Evolutionary conservation across 1,284 basidiomycete genomes (phyloP).

Genomic region (Hortiboletus rubellus): DNA sequence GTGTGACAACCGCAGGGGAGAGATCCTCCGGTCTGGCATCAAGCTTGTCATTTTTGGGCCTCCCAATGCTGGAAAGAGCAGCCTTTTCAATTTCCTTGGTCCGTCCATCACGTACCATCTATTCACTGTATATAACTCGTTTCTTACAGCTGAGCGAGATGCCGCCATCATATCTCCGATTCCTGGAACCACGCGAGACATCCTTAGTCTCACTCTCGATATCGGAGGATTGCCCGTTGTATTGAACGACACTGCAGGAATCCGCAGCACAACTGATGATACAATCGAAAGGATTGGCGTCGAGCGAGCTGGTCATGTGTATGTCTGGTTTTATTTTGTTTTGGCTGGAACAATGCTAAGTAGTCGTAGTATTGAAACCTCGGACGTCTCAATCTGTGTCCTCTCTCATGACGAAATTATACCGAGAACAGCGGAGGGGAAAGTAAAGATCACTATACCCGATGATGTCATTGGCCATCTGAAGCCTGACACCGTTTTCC

Average conservation of each 20-base stretch:
- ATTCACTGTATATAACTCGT: neutral
- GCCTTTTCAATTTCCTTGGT: constrained; percentile 81
- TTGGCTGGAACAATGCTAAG: constrained; percentile 3
- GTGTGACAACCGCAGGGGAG: constrained; percentile 70
- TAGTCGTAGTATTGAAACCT: constrained; percentile 53
- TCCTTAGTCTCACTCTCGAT: constrained; percentile 81
- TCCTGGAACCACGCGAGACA: constrained; percentile 86
- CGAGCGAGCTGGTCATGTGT: constrained; percentile 67
- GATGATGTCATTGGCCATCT: constrained; percentile 48
- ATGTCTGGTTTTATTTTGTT: constrained; percentile 29
- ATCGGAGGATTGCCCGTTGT: constrained; percentile 83
- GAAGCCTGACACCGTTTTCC: constrained; percentile 55
- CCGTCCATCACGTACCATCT: constrained; percentile 14
- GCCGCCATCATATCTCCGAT: constrained; percentile 86
- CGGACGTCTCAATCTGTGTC: constrained; percentile 78
- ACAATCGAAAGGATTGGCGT: constrained; percentile 83
- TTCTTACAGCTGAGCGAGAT: constrained; percentile 67
- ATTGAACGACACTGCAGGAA: constrained; percentile 82
- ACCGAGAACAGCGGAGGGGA: constrained; percentile 8
- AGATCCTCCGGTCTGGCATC: constrained; percentile 81
- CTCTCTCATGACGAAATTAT: constrained; percentile 62
- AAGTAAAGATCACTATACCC: constrained; percentile 43
- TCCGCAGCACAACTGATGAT: constrained; percentile 66
- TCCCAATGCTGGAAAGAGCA: constrained; percentile 89
- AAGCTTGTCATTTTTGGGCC: constrained; percentile 85